Base-by-base conservation (phyloP, 1,284 basidiomycete genomes). In the Macrocystidia cucumis region DNA sequence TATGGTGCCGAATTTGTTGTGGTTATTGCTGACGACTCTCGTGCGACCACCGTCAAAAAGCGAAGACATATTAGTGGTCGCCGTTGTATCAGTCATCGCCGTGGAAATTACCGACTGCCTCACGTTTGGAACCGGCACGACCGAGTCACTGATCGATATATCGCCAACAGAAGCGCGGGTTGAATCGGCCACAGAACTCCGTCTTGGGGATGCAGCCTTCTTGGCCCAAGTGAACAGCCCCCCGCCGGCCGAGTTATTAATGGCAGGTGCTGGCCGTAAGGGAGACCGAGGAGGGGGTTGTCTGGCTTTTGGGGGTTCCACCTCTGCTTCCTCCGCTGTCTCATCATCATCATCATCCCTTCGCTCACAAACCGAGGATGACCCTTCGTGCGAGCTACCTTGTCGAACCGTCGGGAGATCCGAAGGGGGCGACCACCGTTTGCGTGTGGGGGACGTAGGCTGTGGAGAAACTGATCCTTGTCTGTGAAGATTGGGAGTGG, bases 1-100 rank as follows among this genome's bases (percentile, higher is more conserved):
- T 44, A 87, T 74, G n/a, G 84, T 88, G 23, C 78, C 81, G 53
- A 74, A 87, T 52, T 74, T 77, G 52, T 71, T 74, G 43, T 62
- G 63, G 39, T 56, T 61, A 37, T 51, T 54, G 47, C 58, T 63
- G 38, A 56, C 63, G 32, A 55, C 61, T 5, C 40, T 34, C 38
- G 55, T 63, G 25, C 65, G 57, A 27, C 62, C 59, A 29, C 63
- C 54, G 44, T 82, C 78, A 37, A 84, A 57, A 38, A 85, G 56
- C 44, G 78, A 84, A 37, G 82, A 84, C 49, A 73, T 67, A 21
- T 62, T 60, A 2, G 78, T 82, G 43, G 69, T 64, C 35, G 63
- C 62, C 38, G 72, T 76, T 16, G 72, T 67, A 38, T 72, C 69
- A 25, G 70, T 68, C 50, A 63, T 55, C 38, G 51, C 52, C 21